phyloP scores from a whole-genome alignment of 75 land plant species.

The Pinus tabuliformis region DNA sequence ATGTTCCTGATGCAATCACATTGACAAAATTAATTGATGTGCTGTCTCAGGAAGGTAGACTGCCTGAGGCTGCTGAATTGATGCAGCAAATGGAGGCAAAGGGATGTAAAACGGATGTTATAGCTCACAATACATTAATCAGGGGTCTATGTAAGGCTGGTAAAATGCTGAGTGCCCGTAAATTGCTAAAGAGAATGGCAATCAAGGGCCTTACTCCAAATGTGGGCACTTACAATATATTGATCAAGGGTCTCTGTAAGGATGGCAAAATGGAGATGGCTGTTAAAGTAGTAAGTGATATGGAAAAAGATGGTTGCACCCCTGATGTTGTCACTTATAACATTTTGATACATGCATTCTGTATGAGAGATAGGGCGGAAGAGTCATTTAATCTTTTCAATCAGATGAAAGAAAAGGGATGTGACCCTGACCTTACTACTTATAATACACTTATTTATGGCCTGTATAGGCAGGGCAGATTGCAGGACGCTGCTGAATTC shows the following conservation, averaged over 20 bases:
- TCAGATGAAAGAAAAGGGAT: constrained; percentile 40
- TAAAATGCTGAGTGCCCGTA: constrained; percentile 29
- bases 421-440: constrained; percentile 17
- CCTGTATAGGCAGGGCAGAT: constrained; percentile 28
- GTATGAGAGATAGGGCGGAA: constrained; percentile 27
- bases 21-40: constrained; percentile 46
- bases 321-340: constrained; percentile 50
- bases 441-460: constrained; percentile 57
- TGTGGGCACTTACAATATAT: constrained; percentile 34
- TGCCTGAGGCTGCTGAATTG: constrained; percentile 42
- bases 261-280: constrained; percentile 39
- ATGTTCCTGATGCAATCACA: constrained; percentile 51
- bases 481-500: constrained; percentile 43
- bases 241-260: constrained; percentile 38
- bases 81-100: constrained; percentile 40
- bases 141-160: constrained; percentile 47
- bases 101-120: constrained; percentile 41
- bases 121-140: constrained; percentile 57
- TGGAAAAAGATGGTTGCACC: constrained; percentile 39
- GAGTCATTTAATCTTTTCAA: constrained; percentile 51
- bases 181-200: constrained; percentile 47
- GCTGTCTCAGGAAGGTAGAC: constrained; percentile 41
- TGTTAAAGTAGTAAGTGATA: constrained; percentile 39
- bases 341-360: constrained; percentile 41
- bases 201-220: constrained; percentile 49